Conservation (phyloP, 768 basidiomycete genomes). For the Tephrocybe sp. region DNA sequence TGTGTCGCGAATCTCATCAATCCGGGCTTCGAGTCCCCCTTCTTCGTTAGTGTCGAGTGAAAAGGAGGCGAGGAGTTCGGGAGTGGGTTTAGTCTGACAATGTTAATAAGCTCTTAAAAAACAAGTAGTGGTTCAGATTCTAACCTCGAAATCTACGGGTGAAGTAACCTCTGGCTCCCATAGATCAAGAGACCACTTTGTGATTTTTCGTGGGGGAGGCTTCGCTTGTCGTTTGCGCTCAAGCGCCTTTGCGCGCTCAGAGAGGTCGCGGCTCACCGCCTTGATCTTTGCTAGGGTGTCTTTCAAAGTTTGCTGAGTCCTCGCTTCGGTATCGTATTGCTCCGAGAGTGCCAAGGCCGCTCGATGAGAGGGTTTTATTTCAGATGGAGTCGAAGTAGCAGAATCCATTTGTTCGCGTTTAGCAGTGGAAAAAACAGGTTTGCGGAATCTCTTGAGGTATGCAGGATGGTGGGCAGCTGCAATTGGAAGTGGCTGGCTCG, state of each 20-base stretch:
- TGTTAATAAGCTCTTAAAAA: background rate
- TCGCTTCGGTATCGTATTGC: slow-evolving; percentile 21
- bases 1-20: slow-evolving; percentile 26
- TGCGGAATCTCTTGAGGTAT: slow-evolving; percentile 31
- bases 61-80: slow-evolving; percentile 20
- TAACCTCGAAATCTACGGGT: slow-evolving; percentile 19
- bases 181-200: slow-evolving; percentile 10
- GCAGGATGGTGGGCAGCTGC: slow-evolving; percentile 49
- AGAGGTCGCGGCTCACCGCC: slow-evolving; percentile 11
- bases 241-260: background rate
- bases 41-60: slow-evolving; percentile 12
- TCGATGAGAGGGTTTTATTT: background rate
- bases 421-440: slow-evolving; percentile 22
- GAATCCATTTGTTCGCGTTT: background rate
- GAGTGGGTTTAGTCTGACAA: slow-evolving; percentile 21
- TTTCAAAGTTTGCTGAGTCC: slow-evolving; percentile 22
- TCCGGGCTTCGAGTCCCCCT: slow-evolving; percentile 19
- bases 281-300: slow-evolving; percentile 22
- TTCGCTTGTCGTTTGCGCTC: slow-evolving; percentile 4
- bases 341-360: slow-evolving; percentile 22
- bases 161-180: slow-evolving; percentile 15
- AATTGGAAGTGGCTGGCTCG: slow-evolving; percentile 33
- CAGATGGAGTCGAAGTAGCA: background rate
- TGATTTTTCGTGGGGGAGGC: background rate
- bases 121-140: background rate